These are phyloP conservation scores for Corymbia citriodora DNA, from an alignment of 441 rosid genomes.

Conservation along the genomic window DNA sequence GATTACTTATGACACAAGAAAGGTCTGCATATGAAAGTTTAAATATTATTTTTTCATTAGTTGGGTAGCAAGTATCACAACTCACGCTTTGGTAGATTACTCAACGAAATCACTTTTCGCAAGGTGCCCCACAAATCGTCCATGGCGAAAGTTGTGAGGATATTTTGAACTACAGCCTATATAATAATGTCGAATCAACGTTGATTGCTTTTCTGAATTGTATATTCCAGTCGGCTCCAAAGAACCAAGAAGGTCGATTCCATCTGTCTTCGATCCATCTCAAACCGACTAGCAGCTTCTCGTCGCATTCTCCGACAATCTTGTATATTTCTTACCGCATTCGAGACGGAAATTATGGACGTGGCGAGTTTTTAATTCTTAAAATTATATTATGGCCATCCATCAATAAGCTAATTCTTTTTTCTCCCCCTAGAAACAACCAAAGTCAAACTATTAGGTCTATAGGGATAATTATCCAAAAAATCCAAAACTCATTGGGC, in stretches of 20 bases:
- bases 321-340: neutral
- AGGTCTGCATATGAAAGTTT: neutral
- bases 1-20: neutral
- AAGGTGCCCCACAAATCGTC: neutral
- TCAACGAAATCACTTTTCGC: neutral
- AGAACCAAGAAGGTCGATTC: neutral
- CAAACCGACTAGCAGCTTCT: neutral
- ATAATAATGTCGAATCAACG: neutral
- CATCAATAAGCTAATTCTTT: neutral
- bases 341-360: neutral
- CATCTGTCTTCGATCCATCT: neutral
- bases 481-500: fast-evolving
- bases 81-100: neutral
- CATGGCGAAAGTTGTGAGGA: neutral
- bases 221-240: neutral
- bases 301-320: neutral
- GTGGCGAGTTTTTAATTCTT: neutral
- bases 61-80: neutral
- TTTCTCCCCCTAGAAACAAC: neutral
- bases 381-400: neutral
- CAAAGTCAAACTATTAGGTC: neutral
- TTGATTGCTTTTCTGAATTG: neutral
- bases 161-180: neutral
- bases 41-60: neutral
- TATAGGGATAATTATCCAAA: neutral